phyloP scores from a whole-genome alignment of 805 yeast species.

The Hanseniaspora osmophila region DNA sequence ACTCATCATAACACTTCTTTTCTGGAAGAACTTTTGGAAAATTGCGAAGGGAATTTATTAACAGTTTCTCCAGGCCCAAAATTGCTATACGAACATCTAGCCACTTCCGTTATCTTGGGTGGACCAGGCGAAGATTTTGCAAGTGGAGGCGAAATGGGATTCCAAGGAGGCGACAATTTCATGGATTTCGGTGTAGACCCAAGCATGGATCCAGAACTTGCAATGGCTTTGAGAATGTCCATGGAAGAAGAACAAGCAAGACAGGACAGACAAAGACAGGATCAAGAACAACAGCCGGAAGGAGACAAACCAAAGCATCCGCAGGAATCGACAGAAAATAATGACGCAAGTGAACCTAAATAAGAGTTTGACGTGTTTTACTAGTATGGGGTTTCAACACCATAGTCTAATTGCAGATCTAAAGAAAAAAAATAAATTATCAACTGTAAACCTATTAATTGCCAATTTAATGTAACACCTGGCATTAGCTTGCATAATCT shows the following conservation, averaged over 20 bases:
- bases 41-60: conserved; percentile 43
- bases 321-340: not conserved
- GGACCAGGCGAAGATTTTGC: conserved; percentile 33
- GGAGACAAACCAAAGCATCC: conserved; percentile 2
- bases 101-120: conserved; percentile 61
- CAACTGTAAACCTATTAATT: too few species aligned
- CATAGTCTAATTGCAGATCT: too few species aligned
- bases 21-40: conserved; percentile 63
- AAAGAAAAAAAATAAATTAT: too few species aligned
- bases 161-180: conserved; percentile 33
- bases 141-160: conserved; percentile 30
- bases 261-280: conserved; percentile 57
- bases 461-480: too few species aligned
- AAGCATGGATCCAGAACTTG: conserved; percentile 90
- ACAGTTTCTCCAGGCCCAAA: conserved; percentile 83
- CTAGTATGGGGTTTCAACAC: too few species aligned
- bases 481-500: too few species aligned
- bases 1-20: conserved; percentile 61
- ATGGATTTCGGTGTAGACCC: conserved; percentile 72
- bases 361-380: too few species aligned
- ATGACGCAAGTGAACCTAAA: too few species aligned
- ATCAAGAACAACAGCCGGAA: conserved; percentile 11
- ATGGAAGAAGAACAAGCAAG: conserved; percentile 89
- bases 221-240: conserved; percentile 85
- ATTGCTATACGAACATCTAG: conserved; percentile 67